Base-by-base conservation (phyloP, 371 early-diverging fungal genomes). In the Funneliformis caledonium region DNA sequence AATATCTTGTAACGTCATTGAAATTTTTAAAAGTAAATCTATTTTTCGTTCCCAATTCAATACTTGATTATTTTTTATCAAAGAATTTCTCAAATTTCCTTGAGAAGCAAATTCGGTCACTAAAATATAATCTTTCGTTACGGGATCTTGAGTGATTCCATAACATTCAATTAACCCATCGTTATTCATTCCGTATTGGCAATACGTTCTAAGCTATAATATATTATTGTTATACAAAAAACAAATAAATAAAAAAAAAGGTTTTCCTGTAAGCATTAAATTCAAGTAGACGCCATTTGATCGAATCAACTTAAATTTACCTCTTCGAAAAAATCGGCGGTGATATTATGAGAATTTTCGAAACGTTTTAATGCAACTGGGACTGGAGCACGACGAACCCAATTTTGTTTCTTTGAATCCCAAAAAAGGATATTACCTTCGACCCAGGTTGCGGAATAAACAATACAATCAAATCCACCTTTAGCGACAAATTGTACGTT, bases 391-490 rank as follows among this genome's bases (percentile, higher is more conserved):
- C 19, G 37, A 16, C 74, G 50, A 73, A 16, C 12, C 74, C 74
- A 73, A 7, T 16, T 22, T 42, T 73, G 52, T 19, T 37, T 59
- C 37, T n/a, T 56, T 56, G 31, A 26, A 73, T 73, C 37, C 74
- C 74, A 73, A 37, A 56, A 42, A 9, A 62, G 43, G 22, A 76
- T 42, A n/a, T 64, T 12, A 4, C 79, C 79, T 11, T 22, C 4
- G 19, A 0, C 12, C 79, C 79, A 78, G 26, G 19, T 69, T 4
- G 42, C 79, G 8, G 73, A 80, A 72, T 70, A 80, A 22, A 80
- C 80, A 14, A 16, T 80, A 26, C 80, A 19, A 56, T 56, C 73
- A 47, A 52, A 72, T 37, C 80, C 72, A 19, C 80, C 80, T 72
- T 61, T 31, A 45, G 60, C 72, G 2, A 80, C 3, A 45, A 59